These are phyloP conservation scores for Spencermartinsiella ligniputridi DNA, from an alignment of 1,139 yeast genomes.

Conservation along the genomic window DNA sequence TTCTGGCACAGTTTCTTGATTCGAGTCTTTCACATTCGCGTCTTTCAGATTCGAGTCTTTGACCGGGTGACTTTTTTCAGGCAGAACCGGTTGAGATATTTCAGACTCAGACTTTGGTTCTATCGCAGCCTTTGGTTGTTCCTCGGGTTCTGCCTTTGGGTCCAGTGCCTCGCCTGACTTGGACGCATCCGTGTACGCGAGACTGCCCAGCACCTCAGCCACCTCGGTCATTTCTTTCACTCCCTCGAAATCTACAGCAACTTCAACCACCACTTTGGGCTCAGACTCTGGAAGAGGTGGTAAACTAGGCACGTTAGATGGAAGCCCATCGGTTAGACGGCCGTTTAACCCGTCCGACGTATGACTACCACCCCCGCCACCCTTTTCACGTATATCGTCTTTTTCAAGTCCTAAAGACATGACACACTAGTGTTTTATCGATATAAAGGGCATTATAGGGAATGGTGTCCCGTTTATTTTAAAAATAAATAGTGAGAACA, in stretches of 20 bases:
- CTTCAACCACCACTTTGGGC: background rate
- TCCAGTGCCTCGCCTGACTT: background rate
- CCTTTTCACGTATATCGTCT: background rate
- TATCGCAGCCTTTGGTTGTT: background rate
- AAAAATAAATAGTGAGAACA: too few species aligned
- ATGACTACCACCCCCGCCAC: background rate
- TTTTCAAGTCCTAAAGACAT: background rate
- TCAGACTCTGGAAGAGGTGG: too few species aligned
- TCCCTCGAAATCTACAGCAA: background rate
- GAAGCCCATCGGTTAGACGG: too few species aligned
- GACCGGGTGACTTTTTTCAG: too few species aligned
- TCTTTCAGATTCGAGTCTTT: too few species aligned
- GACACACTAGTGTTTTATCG: background rate
- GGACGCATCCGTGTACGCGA: background rate
- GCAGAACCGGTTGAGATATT: too few species aligned
- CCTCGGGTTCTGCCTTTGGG: background rate
- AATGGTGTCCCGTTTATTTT: too few species aligned
- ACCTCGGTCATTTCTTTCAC: background rate
- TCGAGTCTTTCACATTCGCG: too few species aligned
- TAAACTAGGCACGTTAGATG: too few species aligned
- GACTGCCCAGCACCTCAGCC: background rate
- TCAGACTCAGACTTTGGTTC: too few species aligned
- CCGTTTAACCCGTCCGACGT: too few species aligned
- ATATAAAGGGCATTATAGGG: background rate
- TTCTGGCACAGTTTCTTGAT: too few species aligned